Percentiles rank a stretch among this genome's conserved stretches.
Conservation (phyloP, 1,139 yeast genomes). For the Keqinozyma sinolaborantium region DNA sequence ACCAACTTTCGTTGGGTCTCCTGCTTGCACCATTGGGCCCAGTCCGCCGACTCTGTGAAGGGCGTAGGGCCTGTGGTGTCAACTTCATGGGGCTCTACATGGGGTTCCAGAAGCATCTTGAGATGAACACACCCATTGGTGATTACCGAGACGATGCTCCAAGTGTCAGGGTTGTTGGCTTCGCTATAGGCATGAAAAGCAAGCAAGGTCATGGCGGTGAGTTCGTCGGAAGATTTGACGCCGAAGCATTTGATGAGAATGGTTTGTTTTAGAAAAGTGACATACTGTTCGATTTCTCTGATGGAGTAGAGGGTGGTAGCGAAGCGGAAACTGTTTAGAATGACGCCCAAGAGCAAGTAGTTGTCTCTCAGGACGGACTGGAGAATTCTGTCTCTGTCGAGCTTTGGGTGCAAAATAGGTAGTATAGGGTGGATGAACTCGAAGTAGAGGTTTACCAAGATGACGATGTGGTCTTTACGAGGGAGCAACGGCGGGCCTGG, state of each 20-base stretch:
- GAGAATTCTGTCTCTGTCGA: constrained; percentile 6
- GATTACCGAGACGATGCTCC: constrained; percentile 19
- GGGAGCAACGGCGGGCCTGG: too few species aligned
- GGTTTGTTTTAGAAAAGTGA: constrained; percentile 8
- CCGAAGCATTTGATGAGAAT: constrained; percentile 18
- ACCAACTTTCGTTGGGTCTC: constrained; percentile 19
- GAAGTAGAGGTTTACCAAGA: constrained; percentile 12
- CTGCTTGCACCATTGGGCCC: constrained; percentile 18
- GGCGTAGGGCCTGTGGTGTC: too few species aligned
- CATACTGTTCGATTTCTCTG: constrained; percentile 7
- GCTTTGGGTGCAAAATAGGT: constrained; percentile 12
- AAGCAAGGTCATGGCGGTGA: constrained; percentile 21
- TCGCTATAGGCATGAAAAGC: constrained; percentile 21
- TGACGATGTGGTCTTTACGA: too few species aligned
- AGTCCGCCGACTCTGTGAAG: constrained; percentile 8
- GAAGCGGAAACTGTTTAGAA: constrained; percentile 7
- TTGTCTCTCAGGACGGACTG: constrained; percentile 5
- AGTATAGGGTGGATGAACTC: constrained; percentile 12
- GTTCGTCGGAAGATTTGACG: constrained; percentile 16
- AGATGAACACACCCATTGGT: constrained; percentile 12
- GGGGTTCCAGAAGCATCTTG: constrained; percentile 8
- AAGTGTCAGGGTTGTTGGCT: constrained; percentile 21
- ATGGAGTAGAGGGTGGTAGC: constrained; percentile 3
- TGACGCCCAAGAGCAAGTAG: constrained; percentile 9
- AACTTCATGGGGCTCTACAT: too few species aligned